A percentile compares a stretch with the other conserved stretches of the same genome.
phyloP scores from a whole-genome alignment of 495 filamentous ascomycete species.

The Hypoxylon fuscum region DNA sequence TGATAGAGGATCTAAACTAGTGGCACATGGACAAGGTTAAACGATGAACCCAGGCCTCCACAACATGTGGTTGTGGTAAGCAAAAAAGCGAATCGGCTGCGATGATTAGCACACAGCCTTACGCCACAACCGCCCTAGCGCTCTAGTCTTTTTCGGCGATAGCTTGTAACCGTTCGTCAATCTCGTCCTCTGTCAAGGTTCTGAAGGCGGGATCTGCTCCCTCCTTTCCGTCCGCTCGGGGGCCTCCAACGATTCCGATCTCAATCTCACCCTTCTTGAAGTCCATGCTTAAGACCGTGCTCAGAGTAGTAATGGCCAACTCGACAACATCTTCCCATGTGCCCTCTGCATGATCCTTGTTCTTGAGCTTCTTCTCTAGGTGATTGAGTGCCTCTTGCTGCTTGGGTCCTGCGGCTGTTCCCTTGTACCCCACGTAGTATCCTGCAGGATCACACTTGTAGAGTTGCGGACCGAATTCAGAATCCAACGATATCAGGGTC shows the following conservation, averaged over 20 bases:
- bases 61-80: constrained; percentile 26
- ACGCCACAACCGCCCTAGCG: constrained; percentile 31
- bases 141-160: constrained; percentile 96
- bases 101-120: constrained; percentile 36
- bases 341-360: constrained; percentile 93
- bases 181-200: constrained; percentile 94
- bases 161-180: constrained; percentile 95
- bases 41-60: constrained; percentile 27
- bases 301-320: constrained; percentile 90
- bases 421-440: constrained; percentile 98
- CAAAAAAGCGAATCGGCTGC: constrained; percentile 31
- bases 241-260: constrained; percentile 93
- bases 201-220: constrained; percentile 81
- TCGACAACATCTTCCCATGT: constrained; percentile 98
- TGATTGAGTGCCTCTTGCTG: constrained; percentile 98
- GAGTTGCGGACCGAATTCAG: constrained; percentile 92
- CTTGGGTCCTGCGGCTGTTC: constrained; percentile 94
- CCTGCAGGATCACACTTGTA: constrained; percentile 99
- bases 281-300: constrained; percentile 95
- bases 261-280: constrained; percentile 99
- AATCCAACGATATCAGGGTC: constrained; percentile 92
- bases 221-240: constrained; percentile 78
- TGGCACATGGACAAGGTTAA: constrained; percentile 30
- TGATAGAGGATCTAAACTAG: constrained; percentile 35
- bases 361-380: constrained; percentile 99